phyloP scores from a whole-genome alignment of 2,329 filamentous ascomycete genomes.

The Calcarisporium arbuscula region DNA sequence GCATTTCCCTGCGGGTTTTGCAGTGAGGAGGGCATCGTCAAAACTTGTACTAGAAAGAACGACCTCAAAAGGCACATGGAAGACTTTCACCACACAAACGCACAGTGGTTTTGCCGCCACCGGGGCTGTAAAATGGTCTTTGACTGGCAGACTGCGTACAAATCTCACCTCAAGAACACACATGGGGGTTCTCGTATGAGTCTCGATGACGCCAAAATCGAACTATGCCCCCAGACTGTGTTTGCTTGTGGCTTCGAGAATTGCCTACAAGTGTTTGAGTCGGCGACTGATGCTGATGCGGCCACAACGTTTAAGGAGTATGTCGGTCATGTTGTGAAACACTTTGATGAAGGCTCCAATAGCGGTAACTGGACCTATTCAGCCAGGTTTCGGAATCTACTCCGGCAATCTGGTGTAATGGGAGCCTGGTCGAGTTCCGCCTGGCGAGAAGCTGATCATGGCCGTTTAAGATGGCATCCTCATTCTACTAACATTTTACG shows the following conservation, averaged over 20 bases:
- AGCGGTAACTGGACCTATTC: conserved; percentile 38
- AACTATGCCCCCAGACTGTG: conserved; percentile 38
- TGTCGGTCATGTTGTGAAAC: conserved; percentile 39
- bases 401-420: conserved; percentile 31
- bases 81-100: conserved; percentile 40
- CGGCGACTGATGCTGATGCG: conserved; percentile 31
- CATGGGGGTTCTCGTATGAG: conserved; percentile 36
- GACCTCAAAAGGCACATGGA: conserved; percentile 44
- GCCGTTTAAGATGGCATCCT: conserved; percentile 33
- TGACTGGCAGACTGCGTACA: conserved; percentile 42
- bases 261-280: conserved; percentile 38
- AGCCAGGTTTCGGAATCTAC: conserved; percentile 36
- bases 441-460: conserved; percentile 27
- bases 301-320: conserved; percentile 36
- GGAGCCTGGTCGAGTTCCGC: conserved; percentile 29
- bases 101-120: conserved; percentile 39
- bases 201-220: conserved; percentile 35
- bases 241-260: conserved; percentile 43
- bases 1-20: conserved; percentile 35
- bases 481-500: conserved; percentile 34
- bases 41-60: conserved; percentile 40
- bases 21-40: conserved; percentile 32
- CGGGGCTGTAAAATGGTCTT: conserved; percentile 37
- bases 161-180: conserved; percentile 37
- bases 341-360: conserved; percentile 36